Evolutionary conservation across 805 yeast genomes (phyloP).

Genomic region (Candida tallmaniae): DNA sequence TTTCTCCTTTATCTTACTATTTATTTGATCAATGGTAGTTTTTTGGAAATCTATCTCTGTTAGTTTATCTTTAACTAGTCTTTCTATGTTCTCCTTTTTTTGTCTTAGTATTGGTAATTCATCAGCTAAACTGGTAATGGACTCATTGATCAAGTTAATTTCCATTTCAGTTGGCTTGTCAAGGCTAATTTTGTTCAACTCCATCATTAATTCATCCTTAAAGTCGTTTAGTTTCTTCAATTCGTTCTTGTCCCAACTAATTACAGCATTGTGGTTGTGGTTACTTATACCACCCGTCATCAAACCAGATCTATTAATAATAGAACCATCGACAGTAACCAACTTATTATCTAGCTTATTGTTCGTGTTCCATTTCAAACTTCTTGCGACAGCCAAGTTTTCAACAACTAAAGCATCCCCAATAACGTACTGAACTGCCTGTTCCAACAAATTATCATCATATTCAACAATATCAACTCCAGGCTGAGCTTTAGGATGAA

Average conservation of each 20-base stretch:
- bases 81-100: constrained; percentile 38
- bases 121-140: constrained; percentile 31
- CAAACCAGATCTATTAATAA: constrained; percentile 79
- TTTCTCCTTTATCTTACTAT: constrained; percentile 14
- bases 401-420: constrained; percentile 80
- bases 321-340: constrained; percentile 79
- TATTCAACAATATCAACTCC: constrained; percentile 68
- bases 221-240: constrained; percentile 47
- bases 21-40: constrained; percentile 11
- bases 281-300: constrained; percentile 85
- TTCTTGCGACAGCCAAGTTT: constrained; percentile 59
- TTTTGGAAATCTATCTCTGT: constrained; percentile 51
- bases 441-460: constrained; percentile 58
- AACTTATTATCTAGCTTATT: constrained; percentile 50
- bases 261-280: constrained; percentile 30
- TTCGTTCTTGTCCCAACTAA: constrained; percentile 72
- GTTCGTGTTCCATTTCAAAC: constrained; percentile 61
- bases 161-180: constrained; percentile 50
- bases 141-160: constrained; percentile 56
- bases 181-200: constrained; percentile 45
- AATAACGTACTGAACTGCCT: constrained; percentile 76
- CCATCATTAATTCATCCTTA: constrained; percentile 48
- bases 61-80: constrained; percentile 41
- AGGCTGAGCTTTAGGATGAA: constrained; percentile 57
- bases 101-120: constrained; percentile 42